Evolutionary conservation across 352 stramenopile genomes (phyloP), one percentile per base, ranked within the genome.

Genomic region (Phytopythium vexans): DNA sequence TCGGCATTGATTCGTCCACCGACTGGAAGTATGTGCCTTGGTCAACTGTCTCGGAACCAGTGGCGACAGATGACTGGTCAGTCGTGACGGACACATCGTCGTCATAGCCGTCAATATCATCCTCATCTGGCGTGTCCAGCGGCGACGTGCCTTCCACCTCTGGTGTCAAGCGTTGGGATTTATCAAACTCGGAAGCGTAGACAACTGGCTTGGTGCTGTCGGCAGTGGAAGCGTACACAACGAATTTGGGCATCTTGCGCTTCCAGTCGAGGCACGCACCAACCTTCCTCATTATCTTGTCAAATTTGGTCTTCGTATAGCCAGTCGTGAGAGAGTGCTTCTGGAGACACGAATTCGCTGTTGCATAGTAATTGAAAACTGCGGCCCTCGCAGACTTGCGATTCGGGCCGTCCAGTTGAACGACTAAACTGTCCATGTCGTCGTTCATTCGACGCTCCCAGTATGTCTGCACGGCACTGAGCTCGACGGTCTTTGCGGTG

Each of bases 351-450:
- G 6, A 33, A 9, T 51, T 33, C 4, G 45, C 45, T 14, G 32
- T 8, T 15, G 39, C 36, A 33, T 51, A 51, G 45, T 51, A 51
- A 6, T 51, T 51, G 6, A n/a, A 10, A 33, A 51, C 40, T 33
- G 14, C n/a, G 32, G 39, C 36, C 9, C 32, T 33, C 14, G 6
- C 14, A 8, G 6, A 7, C n/a, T 41, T 40, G n/a, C 40, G 39
- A 8, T 6, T 3, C 14, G 6, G 14, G 7, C 32, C n/a, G 4
- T 12, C 6, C 33, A 51, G 27, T 9, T 12, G 21, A 27, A 27
- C 8, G 5, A 33, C 8, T 9, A 33, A 51, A 31, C 0, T 51
- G n/a, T 12, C 32, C 7, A 51, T 31, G 45, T 51, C 45, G 45
- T 2, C n/a, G n/a, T 51, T 33, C 34, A 41, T n/a, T 31, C 39